Percentiles rank a stretch among this genome's conserved stretches.
Conservation (phyloP, 2,329 filamentous ascomycete species). For the Akanthomyces dipterigenus region DNA sequence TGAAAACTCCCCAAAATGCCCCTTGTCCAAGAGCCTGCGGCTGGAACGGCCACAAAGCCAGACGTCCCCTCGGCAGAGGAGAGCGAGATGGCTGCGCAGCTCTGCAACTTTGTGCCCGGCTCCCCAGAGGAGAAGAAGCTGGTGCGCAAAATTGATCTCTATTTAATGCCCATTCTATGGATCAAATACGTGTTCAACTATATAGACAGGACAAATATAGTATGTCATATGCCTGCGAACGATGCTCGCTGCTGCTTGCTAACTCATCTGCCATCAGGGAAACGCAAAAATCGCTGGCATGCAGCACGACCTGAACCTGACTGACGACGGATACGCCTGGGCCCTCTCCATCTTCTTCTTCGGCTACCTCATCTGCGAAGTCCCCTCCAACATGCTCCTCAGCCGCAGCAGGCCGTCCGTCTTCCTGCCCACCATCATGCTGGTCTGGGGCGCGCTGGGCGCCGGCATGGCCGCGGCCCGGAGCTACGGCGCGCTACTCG, state of each 20-base stretch:
- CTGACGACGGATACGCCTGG: constrained; percentile 46
- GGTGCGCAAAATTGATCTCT: constrained; percentile 31
- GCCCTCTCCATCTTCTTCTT: constrained; percentile 53
- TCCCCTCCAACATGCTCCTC: constrained; percentile 49
- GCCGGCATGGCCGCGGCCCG: constrained; percentile 47
- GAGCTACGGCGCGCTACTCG: constrained; percentile 39
- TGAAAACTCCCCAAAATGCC: background rate
- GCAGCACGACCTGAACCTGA: constrained; percentile 39
- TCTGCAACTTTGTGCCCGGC: constrained; percentile 23
- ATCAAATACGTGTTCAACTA: constrained; percentile 32
- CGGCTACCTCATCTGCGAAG: constrained; percentile 47
- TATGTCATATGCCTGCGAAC: constrained; percentile 26
- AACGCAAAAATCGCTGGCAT: constrained; percentile 52
- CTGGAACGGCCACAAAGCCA: background rate
- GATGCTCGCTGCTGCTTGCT: constrained; percentile 23
- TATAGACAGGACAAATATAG: constrained; percentile 24
- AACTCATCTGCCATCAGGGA: constrained; percentile 59
- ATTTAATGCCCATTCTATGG: constrained; percentile 45
- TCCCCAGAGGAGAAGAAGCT: constrained; percentile 18
- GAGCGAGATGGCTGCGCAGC: constrained; percentile 19
- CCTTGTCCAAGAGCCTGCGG: background rate
- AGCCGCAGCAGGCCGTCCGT: constrained; percentile 45
- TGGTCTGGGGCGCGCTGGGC: constrained; percentile 48
- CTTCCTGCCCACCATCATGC: constrained; percentile 47
- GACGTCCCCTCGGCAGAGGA: background rate